Evolutionary conservation across 441 rosid species (phyloP).

Genomic region (Erodium trifolium): DNA sequence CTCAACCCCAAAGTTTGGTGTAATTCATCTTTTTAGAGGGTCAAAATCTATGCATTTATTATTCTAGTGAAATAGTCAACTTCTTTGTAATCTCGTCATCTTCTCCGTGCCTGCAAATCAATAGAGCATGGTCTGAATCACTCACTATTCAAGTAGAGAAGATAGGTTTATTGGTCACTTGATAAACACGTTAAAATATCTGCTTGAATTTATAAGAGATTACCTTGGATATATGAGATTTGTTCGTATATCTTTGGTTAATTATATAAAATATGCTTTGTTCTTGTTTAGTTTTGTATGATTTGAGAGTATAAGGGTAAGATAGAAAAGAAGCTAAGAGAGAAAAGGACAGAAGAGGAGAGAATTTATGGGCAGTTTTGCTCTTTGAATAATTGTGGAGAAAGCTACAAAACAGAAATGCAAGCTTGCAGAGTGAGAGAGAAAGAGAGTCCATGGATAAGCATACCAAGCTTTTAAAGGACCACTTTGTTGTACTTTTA

Average conservation of each 20-base stretch:
- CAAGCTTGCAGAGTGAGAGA: not conserved
- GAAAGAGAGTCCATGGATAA: not conserved
- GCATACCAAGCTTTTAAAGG: not conserved
- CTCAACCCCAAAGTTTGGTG: not conserved
- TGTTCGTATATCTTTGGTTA: too few relatives aligned
- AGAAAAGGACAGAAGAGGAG: not conserved
- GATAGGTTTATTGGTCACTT: too few relatives aligned
- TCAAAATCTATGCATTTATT: not conserved
- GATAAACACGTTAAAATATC: too few relatives aligned
- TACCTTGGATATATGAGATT: too few relatives aligned
- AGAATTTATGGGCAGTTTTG: not conserved
- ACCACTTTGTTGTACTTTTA: slow-evolving; percentile 1
- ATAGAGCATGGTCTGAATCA: not conserved
- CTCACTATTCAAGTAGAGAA: not conserved
- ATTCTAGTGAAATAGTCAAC: too few relatives aligned
- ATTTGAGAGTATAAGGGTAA: too few relatives aligned
- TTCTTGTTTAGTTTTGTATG: not conserved
- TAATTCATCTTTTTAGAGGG: not conserved
- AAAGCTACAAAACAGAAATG: not conserved
- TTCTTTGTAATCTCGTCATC: too few relatives aligned
- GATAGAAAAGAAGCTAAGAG: not conserved
- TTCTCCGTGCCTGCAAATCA: too few relatives aligned
- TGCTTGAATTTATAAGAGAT: too few relatives aligned
- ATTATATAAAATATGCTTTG: too few relatives aligned
- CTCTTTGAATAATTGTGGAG: not conserved